Base-by-base conservation (phyloP, 306 rosid species). In the Lathyrus sativus region DNA sequence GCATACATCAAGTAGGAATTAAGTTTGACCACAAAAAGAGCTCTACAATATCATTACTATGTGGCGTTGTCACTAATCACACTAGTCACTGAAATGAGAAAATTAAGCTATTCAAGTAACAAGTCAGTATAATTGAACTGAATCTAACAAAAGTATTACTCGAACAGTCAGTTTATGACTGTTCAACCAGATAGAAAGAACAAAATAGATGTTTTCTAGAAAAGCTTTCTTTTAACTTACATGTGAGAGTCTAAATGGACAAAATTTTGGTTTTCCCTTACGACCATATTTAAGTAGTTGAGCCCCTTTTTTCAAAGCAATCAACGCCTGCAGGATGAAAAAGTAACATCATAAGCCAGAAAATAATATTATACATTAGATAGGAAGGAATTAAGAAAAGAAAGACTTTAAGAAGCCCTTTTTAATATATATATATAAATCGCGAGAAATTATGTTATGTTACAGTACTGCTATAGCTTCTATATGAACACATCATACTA, bases 231-330 rank as follows among this genome's bases (percentile, higher is more conserved):
- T 37, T 43, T 65, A 74, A 84, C 91, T 85, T 82, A 93, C 99
- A 80, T 64, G 78, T 48, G 97, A 93, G 76, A 90, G 90, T 82
- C 89, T 85, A 82, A 93, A 86, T 9, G 95, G 90, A 78, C 88
- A 93, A 80, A 90, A 93, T 88, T 93, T 93, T 59, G 99, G 99
- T 79, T 93, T 93, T 81, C 99, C 99, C 79, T 93, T 90, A 38
- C 97, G 96, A 82, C 99, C 99, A 90, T 90, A 90, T 71, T 90
- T 90, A 74, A 90, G 89, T 72, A 93, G 85, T 71, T 90, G 99
- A 73, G 99, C 83, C 73, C 99, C 99, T 82, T 79, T 93, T 87
- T 90, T 90, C 84, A 93, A 78, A 72, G 91, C 85, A 78, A 88
- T 74, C 79, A 90, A 60, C 45, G 95, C 96, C 99, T 90, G 90